Base-by-base conservation (phyloP, 352 stramenopile genomes). In the Phytophthora sp. region DNA sequence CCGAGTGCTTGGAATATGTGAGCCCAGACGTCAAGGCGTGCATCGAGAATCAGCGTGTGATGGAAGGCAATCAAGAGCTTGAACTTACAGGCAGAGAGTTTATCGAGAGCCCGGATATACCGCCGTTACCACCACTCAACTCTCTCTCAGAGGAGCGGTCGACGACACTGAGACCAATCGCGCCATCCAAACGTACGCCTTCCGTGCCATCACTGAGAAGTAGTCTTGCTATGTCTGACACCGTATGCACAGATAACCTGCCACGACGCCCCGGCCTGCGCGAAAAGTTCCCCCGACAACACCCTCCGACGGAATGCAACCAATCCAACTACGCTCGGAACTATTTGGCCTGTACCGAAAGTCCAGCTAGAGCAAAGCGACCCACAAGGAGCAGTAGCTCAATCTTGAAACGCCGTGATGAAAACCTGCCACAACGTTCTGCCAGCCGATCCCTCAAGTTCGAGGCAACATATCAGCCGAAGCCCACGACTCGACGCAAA, bases 81-180 rank as follows among this genome's bases (percentile, higher is more conserved):
- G 84, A 93, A 1, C 54, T 86, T 1, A 82, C 57, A 15, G 84
- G 84, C 1, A 54, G 62, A 34, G 84, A 93, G 41, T 93, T 93
- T 55, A 35, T 92, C 13, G 57, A 66, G 10, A 93, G 82, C 8
- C 84, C 84, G 3, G 15, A 54, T 1, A 73, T 88, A 58, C 58
- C 55, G 27, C 72, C 34, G 34, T 34, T 74, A 31, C 57, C 63
- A 45, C 39, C 62, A 10, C 51, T 75, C 12, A 68, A 59, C 26
- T 28, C 27, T 15, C 20, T 74, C 37, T 46, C 59, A 43, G 38
- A 39, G 11, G 52, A 68, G 42, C 35, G 18, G 13, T 11, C 51
- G 12, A 66, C 61, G 4, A 44, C 45, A 30, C 32, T 67, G 4
- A 62, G 44, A 35, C 50, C 64, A 3, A 62, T 67, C 1, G 34